Percentiles rank a stretch among this genome's conserved stretches.
These are phyloP conservation scores for Nakazawaea wyomingensis DNA, from an alignment of 805 yeast species.

Conservation along the genomic window DNA sequence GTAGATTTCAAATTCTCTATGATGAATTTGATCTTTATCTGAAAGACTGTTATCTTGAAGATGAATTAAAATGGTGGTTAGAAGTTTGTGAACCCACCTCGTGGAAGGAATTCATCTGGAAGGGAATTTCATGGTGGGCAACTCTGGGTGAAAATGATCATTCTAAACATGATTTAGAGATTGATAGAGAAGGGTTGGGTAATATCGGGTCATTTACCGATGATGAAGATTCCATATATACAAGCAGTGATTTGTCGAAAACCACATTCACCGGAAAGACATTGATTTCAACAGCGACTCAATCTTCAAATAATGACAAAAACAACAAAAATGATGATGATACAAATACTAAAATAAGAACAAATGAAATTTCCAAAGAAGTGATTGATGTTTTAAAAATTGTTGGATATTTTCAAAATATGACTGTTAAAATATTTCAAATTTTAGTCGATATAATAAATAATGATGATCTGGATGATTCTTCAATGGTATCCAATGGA, in stretches of 20 bases:
- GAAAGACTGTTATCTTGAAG: slow-evolving; percentile 8
- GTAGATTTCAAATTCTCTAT: slow-evolving; percentile 26
- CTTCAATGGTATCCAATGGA: slow-evolving; percentile 10
- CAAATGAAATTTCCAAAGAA: slow-evolving; percentile 19
- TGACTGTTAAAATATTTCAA: slow-evolving; percentile 38
- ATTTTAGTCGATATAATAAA: slow-evolving; percentile 32
- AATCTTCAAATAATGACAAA: neutral
- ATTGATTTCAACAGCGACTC: neutral
- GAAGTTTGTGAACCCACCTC: slow-evolving; percentile 43
- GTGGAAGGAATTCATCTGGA: slow-evolving; percentile 57
- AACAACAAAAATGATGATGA: neutral
- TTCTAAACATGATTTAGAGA: slow-evolving; percentile 32
- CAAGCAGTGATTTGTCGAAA: neutral
- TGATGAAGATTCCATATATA: slow-evolving; percentile 9
- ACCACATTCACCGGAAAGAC: neutral
- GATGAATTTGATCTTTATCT: slow-evolving; percentile 17
- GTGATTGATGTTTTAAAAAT: slow-evolving; percentile 23
- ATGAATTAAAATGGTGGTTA: slow-evolving; percentile 37
- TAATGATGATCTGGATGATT: slow-evolving; percentile 21
- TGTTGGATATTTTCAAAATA: slow-evolving; percentile 48
- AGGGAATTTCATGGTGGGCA: slow-evolving; percentile 84
- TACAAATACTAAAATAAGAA: neutral
- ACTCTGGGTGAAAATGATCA: slow-evolving; percentile 63
- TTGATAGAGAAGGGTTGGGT: slow-evolving; percentile 23
- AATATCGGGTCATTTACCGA: slow-evolving; percentile 7